phyloP scores from a whole-genome alignment of 495 filamentous ascomycete genomes.

The Poronia punctata region DNA sequence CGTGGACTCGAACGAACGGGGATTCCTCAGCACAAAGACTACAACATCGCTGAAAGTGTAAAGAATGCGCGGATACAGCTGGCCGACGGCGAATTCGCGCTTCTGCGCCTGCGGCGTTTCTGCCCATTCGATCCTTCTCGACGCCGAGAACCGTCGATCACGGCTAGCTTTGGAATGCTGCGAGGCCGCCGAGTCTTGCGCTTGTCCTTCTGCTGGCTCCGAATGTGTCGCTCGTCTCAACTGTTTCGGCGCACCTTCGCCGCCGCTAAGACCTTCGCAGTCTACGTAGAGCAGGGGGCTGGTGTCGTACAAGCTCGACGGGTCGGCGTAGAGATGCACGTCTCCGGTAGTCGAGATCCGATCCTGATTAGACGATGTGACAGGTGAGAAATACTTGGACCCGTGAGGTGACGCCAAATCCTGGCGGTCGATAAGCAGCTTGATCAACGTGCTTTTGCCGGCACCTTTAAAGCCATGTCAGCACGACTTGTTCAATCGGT shows the following conservation, averaged over 20 bases:
- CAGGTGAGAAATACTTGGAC: constrained; percentile 23
- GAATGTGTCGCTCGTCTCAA: too few relatives aligned
- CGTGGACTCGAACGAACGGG: constrained; percentile 29
- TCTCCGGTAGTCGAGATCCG: constrained; percentile 53
- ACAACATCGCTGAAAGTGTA: constrained; percentile 51
- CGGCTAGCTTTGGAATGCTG: constrained; percentile 2
- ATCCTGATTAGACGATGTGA: constrained; percentile 32
- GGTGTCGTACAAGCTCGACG: constrained; percentile 35
- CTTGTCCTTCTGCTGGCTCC: too few relatives aligned
- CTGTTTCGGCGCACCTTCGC: constrained; percentile 39
- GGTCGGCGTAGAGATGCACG: constrained; percentile 59
- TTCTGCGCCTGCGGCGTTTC: constrained; percentile 31
- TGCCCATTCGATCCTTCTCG: constrained; percentile 35
- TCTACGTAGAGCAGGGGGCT: constrained; percentile 50
- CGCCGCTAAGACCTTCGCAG: constrained; percentile 49
- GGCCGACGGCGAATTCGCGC: constrained; percentile 35
- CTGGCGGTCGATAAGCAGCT: constrained; percentile 40
- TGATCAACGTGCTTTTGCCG: constrained; percentile 53
- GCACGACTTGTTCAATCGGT: constrained; percentile 11
- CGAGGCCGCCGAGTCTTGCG: constrained; percentile 1
- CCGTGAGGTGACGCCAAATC: constrained; percentile 12
- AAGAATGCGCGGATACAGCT: constrained; percentile 48
- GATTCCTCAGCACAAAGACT: constrained; percentile 44
- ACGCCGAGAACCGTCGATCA: constrained; percentile 9
- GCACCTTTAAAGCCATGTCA: constrained; percentile 32